phyloP scores from a whole-genome alignment of 2,329 filamentous ascomycete species.

The Teratosphaeria nubilosa region DNA sequence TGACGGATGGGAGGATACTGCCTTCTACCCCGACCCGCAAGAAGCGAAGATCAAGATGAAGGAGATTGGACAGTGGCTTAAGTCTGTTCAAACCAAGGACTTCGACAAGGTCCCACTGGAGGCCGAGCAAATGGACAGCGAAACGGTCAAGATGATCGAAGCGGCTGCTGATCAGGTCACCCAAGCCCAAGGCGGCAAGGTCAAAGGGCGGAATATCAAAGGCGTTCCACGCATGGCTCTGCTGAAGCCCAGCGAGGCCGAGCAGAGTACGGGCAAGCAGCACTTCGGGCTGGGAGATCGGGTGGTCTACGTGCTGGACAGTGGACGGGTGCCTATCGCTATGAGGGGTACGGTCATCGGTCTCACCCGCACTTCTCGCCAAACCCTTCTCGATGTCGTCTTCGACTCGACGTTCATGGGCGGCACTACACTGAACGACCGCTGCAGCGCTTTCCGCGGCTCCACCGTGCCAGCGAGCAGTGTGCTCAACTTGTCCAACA shows the following conservation, averaged over 20 bases:
- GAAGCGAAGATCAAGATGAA: slow-evolving; percentile 72
- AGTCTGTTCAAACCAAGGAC: slow-evolving; percentile 78
- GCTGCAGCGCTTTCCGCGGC: slow-evolving; percentile 86
- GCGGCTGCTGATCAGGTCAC: slow-evolving; percentile 55
- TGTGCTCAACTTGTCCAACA: slow-evolving; percentile 76
- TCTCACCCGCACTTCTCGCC: slow-evolving; percentile 76
- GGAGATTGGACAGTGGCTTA: slow-evolving; percentile 89
- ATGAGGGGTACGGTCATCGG: slow-evolving; percentile 89
- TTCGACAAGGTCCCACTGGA: slow-evolving; percentile 95
- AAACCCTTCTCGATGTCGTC: slow-evolving; percentile 76
- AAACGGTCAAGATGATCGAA: slow-evolving; percentile 74
- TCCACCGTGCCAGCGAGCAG: slow-evolving; percentile 83
- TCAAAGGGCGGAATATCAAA: slow-evolving; percentile 59
- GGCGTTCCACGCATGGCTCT: slow-evolving; percentile 78
- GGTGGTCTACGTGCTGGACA: slow-evolving; percentile 83
- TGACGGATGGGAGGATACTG: slow-evolving; percentile 72
- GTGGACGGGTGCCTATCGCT: slow-evolving; percentile 89
- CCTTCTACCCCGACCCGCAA: slow-evolving; percentile 68
- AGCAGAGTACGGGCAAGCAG: slow-evolving; percentile 81
- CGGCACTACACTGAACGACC: slow-evolving; percentile 79
- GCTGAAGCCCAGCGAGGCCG: slow-evolving; percentile 89
- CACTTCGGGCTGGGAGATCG: slow-evolving; percentile 77
- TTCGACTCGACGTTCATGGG: slow-evolving; percentile 97
- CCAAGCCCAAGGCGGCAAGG: slow-evolving; percentile 20
- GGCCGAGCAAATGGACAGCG: slow-evolving; percentile 89